These are phyloP conservation scores for Thermoascus crustaceus DNA, from an alignment of 2,329 filamentous ascomycete species.

Conservation along the genomic window DNA sequence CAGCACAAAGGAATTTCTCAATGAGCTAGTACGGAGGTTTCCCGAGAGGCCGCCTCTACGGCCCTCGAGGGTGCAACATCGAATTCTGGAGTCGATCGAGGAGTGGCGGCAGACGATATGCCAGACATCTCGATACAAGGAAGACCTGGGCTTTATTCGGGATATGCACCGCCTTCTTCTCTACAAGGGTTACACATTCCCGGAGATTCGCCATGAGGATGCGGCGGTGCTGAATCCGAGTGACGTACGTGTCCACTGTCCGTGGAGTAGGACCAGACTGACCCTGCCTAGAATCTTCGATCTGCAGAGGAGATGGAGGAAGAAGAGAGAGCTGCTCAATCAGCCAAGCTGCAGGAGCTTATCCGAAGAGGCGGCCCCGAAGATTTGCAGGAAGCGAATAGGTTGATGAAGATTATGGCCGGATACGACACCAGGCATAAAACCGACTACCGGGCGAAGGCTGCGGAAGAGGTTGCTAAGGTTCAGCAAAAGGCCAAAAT, in stretches of 20 bases:
- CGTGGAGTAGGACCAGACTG: constrained; percentile 14
- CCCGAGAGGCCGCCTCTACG: constrained; percentile 86
- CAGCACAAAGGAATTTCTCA: constrained; percentile 96
- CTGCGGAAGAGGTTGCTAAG: constrained; percentile 86
- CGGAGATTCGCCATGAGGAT: constrained; percentile 84
- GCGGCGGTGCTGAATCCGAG: constrained; percentile 94
- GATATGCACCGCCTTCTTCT: constrained; percentile 95
- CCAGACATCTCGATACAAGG: constrained; percentile 94
- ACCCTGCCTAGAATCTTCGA: constrained; percentile 65
- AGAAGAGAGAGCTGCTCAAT: constrained; percentile 88
- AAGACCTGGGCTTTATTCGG: constrained; percentile 89
- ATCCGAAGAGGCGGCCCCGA: constrained; percentile 87
- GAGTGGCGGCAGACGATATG: constrained; percentile 99
- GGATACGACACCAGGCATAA: constrained; percentile 93
- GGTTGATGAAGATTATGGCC: constrained; percentile 98
- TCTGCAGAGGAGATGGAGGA: constrained; percentile 98
- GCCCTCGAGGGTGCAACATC: constrained; percentile 75
- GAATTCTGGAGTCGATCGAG: constrained; percentile 92
- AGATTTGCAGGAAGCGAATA: constrained; percentile 92
- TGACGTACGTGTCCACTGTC: constrained; percentile 59
- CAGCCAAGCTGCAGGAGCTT: constrained; percentile 94
- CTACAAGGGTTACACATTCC: constrained; percentile 96
- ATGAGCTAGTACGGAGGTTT: constrained; percentile 92
- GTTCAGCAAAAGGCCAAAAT: constrained; percentile 93
- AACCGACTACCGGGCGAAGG: constrained; percentile 95